These are phyloP conservation scores for Candida andamanensis DNA, from an alignment of 805 yeast species.

Conservation along the genomic window DNA sequence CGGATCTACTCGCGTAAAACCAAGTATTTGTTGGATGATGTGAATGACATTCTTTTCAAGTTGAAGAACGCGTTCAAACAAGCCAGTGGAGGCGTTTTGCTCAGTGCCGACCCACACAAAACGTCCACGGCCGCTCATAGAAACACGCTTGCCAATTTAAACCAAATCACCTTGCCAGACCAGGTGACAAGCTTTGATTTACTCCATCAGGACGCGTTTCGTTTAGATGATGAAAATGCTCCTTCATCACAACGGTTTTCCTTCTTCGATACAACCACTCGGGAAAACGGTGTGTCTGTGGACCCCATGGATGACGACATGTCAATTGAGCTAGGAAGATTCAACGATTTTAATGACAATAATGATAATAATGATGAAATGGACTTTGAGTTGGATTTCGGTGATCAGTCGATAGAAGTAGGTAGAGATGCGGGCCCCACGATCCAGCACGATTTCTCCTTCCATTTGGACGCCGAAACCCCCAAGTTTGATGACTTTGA, in stretches of 20 bases:
- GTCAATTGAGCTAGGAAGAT: constrained; percentile 66
- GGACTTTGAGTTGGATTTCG: constrained; percentile 38
- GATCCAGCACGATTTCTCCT: constrained; percentile 21
- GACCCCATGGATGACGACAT: constrained; percentile 31
- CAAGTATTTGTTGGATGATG: constrained; percentile 76
- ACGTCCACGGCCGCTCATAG: constrained; percentile 47
- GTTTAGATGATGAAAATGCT: constrained; percentile 23
- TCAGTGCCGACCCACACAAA: constrained; percentile 14
- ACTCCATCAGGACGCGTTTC: constrained; percentile 56
- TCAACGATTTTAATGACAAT: constrained; percentile 21
- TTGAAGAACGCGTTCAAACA: constrained; percentile 61
- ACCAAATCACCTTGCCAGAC: constrained; percentile 62
- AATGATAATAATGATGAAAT: constrained; percentile 38
- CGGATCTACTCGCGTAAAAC: constrained; percentile 83
- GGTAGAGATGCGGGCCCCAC: constrained; percentile 40
- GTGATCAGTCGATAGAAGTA: constrained; percentile 46
- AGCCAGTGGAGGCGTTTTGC: constrained; percentile 26
- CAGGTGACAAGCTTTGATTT: constrained; percentile 76
- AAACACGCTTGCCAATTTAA: constrained; percentile 56
- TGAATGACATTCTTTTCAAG: constrained; percentile 66
- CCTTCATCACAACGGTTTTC: constrained; percentile 1
- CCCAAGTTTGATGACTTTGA: constrained; percentile 2
- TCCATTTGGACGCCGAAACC: constrained; percentile 4
- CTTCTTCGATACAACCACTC: not conserved
- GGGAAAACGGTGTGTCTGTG: not conserved